Conservation (phyloP, 208 protist species). For the Strigomonas culicis region DNA sequence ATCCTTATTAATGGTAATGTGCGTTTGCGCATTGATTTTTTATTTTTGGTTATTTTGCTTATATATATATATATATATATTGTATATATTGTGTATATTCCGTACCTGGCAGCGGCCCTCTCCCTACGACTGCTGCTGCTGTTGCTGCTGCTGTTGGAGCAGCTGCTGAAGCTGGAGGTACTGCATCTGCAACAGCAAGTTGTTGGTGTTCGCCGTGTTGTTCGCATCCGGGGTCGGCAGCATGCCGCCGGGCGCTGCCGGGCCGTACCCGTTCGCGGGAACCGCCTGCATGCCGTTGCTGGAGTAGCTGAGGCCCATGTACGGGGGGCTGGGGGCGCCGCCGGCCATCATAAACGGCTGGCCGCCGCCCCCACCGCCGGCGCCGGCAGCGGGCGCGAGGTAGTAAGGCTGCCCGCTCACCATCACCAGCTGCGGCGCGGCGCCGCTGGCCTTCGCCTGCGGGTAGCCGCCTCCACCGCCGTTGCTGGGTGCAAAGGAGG, state of each 20-base stretch:
- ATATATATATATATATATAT: slow-evolving; percentile 6
- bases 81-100: slow-evolving; percentile 5
- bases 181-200: not conserved
- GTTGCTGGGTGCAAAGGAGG: not conserved
- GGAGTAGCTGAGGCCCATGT: not conserved
- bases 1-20: not conserved
- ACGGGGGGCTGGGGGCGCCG: not conserved
- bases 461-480: not conserved
- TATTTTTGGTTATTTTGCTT: not conserved
- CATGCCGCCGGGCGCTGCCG: too few species aligned
- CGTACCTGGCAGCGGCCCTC: too few species aligned
- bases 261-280: too few species aligned
- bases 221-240: too few species aligned
- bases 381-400: not conserved
- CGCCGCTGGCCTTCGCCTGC: not conserved
- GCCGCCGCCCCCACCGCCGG: too few species aligned
- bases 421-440: slow-evolving; percentile 3
- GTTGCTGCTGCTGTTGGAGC: slow-evolving; percentile 5
- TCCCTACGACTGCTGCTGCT: not conserved
- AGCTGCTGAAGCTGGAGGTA: not conserved
- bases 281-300: not conserved
- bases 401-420: slow-evolving; percentile 10
- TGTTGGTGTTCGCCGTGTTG: not conserved
- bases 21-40: not conserved
- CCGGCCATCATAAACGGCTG: not conserved